Percentiles rank a stretch among this genome's conserved stretches.
Evolutionary conservation across 768 basidiomycete genomes (phyloP).

Genomic region (Roridomyces roridus): DNA sequence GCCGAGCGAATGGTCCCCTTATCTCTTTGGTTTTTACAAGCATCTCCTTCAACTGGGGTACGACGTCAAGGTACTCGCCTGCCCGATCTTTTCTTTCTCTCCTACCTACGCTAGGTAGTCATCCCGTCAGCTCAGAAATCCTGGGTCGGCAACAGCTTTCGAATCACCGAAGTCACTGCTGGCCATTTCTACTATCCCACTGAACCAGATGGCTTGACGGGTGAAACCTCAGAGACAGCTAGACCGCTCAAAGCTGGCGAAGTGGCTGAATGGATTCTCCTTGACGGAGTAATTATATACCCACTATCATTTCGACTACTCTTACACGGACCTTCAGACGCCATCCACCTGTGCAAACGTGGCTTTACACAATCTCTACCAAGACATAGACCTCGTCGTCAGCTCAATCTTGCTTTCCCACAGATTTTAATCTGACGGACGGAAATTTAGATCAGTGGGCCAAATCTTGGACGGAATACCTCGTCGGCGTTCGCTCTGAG

Average conservation of each 20-base stretch:
- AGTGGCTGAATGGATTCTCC: constrained; percentile 88
- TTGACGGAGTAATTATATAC: constrained; percentile 70
- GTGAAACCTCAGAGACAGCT: constrained; percentile 66
- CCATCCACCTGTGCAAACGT: constrained; percentile 94
- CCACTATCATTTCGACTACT: constrained; percentile 4
- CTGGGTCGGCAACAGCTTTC: constrained; percentile 89
- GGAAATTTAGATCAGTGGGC: constrained; percentile 91
- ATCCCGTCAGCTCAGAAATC: constrained; percentile 79
- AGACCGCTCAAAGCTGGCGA: constrained; percentile 79
- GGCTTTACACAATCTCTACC: constrained; percentile 87
- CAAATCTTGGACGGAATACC: constrained; percentile 80
- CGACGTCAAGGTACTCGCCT: constrained; percentile 58
- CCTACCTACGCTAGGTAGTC: constrained; percentile 31
- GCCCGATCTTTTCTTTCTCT: constrained; percentile 63
- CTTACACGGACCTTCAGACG: constrained; percentile 56
- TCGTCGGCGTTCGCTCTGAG: constrained; percentile 78
- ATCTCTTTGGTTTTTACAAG: constrained; percentile 72
- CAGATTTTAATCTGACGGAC: too few species aligned
- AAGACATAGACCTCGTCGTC: constrained; percentile 91
- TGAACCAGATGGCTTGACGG: constrained; percentile 61
- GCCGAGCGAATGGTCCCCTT: constrained; percentile 72
- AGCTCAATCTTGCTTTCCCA: constrained; percentile 29
- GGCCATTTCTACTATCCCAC: constrained; percentile 82
- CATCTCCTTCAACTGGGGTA: constrained; percentile 51
- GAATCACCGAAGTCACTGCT: constrained; percentile 73